Base-by-base conservation (phyloP, 2,329 filamentous ascomycete species). In the Sclerotinia subarctica region DNA sequence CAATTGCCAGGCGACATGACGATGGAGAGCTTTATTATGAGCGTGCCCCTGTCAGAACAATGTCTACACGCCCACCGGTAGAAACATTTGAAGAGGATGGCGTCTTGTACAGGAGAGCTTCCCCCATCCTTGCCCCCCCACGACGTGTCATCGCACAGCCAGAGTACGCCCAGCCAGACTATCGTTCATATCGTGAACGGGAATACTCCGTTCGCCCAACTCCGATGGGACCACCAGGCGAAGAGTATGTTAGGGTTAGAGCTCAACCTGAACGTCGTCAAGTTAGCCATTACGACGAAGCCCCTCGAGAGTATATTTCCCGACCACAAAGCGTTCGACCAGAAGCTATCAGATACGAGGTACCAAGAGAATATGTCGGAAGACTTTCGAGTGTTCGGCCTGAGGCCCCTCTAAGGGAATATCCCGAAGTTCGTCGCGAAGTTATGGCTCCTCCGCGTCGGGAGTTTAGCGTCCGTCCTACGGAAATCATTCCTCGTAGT, bases 1-100 rank as follows among this genome's bases (percentile, higher is more conserved):
- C 85, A 52, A 80, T 83, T 47, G 75, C 74, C 42, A 78, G 79
- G 68, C 62, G 65, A 47, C 57, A 63, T 47, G 80, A 80, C 46
- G 73, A 81, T 21, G 86, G 88, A 32, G 85, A 88, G 67, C 76
- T 87, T 64, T 78, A 89, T 54, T 93, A 93, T 73, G 91, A 94
- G 74, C 85, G 89, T 60, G 69, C 74, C 51, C 75, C 76, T 24
- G 67, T 70, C 4, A 72, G 75, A 64, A 67, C 74, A 51, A 71
- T 76, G 42, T 73, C 75, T 42, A 69, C 72, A 32, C 73, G 75
- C 8, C 70, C 69, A 38, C 74, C 74, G 26, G 65, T 72, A 10
- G 75, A 76, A 35, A 64, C 67, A 38, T 76, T 73, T 56, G 75
- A 76, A 66, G 74, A 76, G 49, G 74, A 75, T 53, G 73, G 72